Evolutionary conservation across 768 basidiomycete species (phyloP).

Genomic region (Lyophyllum semitale): DNA sequence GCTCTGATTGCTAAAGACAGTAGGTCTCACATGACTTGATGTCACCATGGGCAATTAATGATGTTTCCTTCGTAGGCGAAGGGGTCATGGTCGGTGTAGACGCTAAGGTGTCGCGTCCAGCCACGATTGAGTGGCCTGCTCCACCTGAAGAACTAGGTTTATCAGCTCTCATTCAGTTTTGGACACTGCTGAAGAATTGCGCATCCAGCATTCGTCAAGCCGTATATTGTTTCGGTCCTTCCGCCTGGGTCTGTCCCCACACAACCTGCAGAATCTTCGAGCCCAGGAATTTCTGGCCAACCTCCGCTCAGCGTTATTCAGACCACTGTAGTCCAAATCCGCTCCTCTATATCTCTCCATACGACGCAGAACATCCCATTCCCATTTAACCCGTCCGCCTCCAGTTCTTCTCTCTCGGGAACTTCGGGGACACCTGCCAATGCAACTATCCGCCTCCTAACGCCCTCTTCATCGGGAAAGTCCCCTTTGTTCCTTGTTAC

Average conservation of each 20-base stretch:
- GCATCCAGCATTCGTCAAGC: slow-evolving; percentile 64
- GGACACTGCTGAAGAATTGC: not conserved
- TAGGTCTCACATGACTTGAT: slow-evolving; percentile 37
- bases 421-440: slow-evolving; percentile 31
- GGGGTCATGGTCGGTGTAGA: slow-evolving; percentile 66
- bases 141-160: slow-evolving; percentile 81
- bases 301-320: slow-evolving; percentile 42
- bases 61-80: slow-evolving; percentile 47
- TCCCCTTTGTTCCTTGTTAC: slow-evolving; percentile 64
- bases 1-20: slow-evolving; percentile 78
- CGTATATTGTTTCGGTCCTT: slow-evolving; percentile 76
- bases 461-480: slow-evolving; percentile 51
- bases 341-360: slow-evolving; percentile 67
- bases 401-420: slow-evolving; percentile 24
- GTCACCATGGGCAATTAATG: not conserved
- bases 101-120: slow-evolving; percentile 50
- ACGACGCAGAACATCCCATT: slow-evolving; percentile 64
- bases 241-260: slow-evolving; percentile 62
- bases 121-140: slow-evolving; percentile 71
- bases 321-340: slow-evolving; percentile 67
- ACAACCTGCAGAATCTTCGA: slow-evolving; percentile 22
- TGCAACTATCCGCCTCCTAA: slow-evolving; percentile 65
- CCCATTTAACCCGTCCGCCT: slow-evolving; percentile 49
- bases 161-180: not conserved
- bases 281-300: slow-evolving; percentile 23